A percentile compares a stretch with the other conserved stretches of the same genome.
Evolutionary conservation across 2,329 filamentous ascomycete species (phyloP).

Genomic region (Ophiostoma fasciatum): DNA sequence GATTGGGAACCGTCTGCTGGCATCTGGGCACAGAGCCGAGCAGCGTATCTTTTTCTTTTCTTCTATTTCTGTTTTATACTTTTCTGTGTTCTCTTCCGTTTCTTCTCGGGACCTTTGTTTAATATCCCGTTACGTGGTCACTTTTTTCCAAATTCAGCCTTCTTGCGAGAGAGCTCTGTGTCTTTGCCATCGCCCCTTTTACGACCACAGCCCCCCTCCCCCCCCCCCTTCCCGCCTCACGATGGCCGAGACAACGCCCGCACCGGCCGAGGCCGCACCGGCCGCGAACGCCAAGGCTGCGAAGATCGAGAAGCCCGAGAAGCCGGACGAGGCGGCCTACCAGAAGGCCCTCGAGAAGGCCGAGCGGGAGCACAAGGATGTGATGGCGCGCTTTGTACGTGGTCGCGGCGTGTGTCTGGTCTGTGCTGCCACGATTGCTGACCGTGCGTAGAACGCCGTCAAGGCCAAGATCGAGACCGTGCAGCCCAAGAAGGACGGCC

Average conservation of each 20-base stretch:
- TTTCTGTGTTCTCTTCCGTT: background rate
- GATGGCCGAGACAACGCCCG: conserved; percentile 31
- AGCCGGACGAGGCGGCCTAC: conserved; percentile 76
- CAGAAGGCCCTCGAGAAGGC: conserved; percentile 65
- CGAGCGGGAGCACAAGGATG: conserved; percentile 72
- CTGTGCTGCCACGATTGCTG: background rate
- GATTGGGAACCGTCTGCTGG: too few species aligned
- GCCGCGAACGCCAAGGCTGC: conserved; percentile 17
- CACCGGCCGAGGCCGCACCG: conserved; percentile 24
- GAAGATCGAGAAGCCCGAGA: conserved; percentile 52
- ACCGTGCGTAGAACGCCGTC: conserved; percentile 52
- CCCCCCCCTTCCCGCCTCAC: conserved; percentile 6
- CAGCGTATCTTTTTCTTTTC: background rate
- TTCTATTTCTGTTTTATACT: background rate
- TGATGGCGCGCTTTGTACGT: conserved; percentile 43
- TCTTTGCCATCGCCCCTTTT: background rate
- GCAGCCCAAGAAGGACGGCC: conserved; percentile 54
- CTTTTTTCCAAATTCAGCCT: too few species aligned
- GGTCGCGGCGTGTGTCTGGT: background rate
- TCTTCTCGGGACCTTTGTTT: background rate
- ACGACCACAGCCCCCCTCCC: background rate
- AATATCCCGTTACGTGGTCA: too few species aligned
- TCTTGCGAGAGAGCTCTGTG: too few species aligned
- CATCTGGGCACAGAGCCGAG: background rate
- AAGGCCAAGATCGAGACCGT: conserved; percentile 80